Percentiles rank a stretch among this genome's conserved stretches.
Evolutionary conservation across 495 filamentous ascomycete species (phyloP).

Genomic region (Penicillium steckii): DNA sequence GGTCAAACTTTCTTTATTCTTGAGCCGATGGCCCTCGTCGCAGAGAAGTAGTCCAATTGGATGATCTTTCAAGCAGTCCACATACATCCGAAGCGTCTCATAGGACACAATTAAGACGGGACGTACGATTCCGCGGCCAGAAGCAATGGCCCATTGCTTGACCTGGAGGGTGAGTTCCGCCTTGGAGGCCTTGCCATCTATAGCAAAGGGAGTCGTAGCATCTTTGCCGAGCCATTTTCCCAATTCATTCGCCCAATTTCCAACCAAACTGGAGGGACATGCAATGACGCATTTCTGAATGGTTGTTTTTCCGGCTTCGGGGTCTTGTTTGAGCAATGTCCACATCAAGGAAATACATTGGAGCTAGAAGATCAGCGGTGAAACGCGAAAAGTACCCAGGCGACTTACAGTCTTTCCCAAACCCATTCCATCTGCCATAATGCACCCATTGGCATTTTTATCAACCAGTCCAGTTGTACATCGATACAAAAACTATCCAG

Average conservation of each 20-base stretch:
- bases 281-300: slow-evolving; percentile 98
- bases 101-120: slow-evolving; percentile 99
- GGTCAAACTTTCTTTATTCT: slow-evolving; percentile 94
- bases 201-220: slow-evolving; percentile 88
- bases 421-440: slow-evolving; percentile 99
- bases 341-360: slow-evolving; percentile 86
- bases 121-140: slow-evolving; percentile 82
- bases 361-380: slow-evolving; percentile 47
- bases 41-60: slow-evolving; percentile 94
- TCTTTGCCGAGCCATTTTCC: slow-evolving; percentile 89
- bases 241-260: slow-evolving; percentile 96
- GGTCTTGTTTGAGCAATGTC: slow-evolving; percentile 94
- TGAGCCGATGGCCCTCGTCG: slow-evolving; percentile 97
- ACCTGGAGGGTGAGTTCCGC: slow-evolving; percentile 86
- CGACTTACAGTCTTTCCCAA: slow-evolving; percentile 81
- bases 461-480: slow-evolving; percentile 94
- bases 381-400: background rate
- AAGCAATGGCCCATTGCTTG: slow-evolving; percentile 91
- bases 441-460: slow-evolving; percentile 91
- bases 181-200: slow-evolving; percentile 95
- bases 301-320: slow-evolving; percentile 86
- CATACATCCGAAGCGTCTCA: slow-evolving; percentile 89
- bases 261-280: slow-evolving; percentile 94
- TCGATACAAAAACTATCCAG: slow-evolving; percentile 75
- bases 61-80: slow-evolving; percentile 80